Evolutionary conservation across 164 flowering plant species (phyloP).

Genomic region (Dillenia suffruticosa): DNA sequence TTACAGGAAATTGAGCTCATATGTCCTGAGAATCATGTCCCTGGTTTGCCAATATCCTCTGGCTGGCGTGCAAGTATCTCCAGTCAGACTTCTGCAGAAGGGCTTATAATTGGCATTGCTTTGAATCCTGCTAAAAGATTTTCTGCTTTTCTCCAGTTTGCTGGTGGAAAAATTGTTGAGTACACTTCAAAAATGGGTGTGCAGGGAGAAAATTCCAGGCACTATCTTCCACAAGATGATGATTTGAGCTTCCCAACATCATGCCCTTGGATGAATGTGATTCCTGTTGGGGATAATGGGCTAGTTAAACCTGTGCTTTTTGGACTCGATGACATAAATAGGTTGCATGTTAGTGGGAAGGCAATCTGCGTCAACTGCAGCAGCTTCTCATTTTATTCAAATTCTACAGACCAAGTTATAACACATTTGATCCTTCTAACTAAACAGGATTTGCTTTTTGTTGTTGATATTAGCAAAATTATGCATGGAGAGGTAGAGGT

Average conservation of each 20-base stretch:
- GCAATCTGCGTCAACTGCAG: conserved; percentile 77
- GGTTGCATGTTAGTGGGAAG: conserved; percentile 55
- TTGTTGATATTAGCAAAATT: conserved; percentile 55
- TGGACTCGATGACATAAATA: conserved; percentile 73
- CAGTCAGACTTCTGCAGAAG: conserved; percentile 33
- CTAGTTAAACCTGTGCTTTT: conserved; percentile 42
- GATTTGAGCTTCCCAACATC: conserved; percentile 46
- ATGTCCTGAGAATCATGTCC: conserved; percentile 65
- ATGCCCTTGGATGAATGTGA: conserved; percentile 79
- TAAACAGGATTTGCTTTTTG: conserved; percentile 75
- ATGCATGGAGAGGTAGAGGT: conserved; percentile 38
- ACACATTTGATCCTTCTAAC: conserved; percentile 83
- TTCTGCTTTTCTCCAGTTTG: conserved; percentile 74
- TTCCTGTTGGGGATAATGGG: conserved; percentile 34
- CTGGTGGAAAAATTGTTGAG: conserved; percentile 61
- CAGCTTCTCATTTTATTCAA: conserved; percentile 82
- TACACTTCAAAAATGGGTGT: conserved; percentile 47
- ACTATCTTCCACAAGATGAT: conserved; percentile 21
- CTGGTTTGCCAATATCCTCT: conserved; percentile 55
- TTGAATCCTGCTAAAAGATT: conserved; percentile 41
- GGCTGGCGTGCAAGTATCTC: conserved; percentile 66
- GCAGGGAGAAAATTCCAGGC: conserved; percentile 12
- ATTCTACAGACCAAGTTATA: conserved; percentile 37
- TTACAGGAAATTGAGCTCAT: conserved; percentile 63
- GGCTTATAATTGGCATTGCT: conserved; percentile 46